These are phyloP conservation scores for Jackrogersella minutella DNA, from an alignment of 495 filamentous ascomycete species.

Conservation along the genomic window DNA sequence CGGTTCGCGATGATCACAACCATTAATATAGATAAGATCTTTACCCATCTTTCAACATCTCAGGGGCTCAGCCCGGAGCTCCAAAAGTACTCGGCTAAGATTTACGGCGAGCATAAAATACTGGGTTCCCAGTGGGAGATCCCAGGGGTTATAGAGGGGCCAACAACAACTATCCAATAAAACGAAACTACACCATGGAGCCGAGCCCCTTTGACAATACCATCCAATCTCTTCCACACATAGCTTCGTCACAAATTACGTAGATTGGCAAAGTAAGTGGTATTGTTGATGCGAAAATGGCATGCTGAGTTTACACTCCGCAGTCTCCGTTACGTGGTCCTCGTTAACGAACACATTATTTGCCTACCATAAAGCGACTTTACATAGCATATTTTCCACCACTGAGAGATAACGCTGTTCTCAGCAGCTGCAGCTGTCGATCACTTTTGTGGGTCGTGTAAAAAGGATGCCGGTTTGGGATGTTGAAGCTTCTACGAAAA, in stretches of 20 bases:
- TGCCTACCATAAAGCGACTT: background rate
- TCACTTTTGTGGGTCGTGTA: background rate
- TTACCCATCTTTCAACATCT: constrained; percentile 5
- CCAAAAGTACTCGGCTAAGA: background rate
- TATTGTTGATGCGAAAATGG: constrained; percentile 6
- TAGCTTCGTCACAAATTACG: constrained; percentile 21
- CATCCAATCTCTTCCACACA: constrained; percentile 14
- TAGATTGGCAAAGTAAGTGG: background rate
- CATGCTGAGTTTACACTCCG: background rate
- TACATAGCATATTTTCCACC: background rate
- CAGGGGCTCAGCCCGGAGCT: constrained; percentile 3
- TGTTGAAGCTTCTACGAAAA: background rate
- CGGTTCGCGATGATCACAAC: constrained; percentile 8
- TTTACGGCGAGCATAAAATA: constrained; percentile 14
- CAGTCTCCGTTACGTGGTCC: constrained; percentile 5
- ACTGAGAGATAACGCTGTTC: background rate
- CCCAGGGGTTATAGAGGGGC: constrained; percentile 3
- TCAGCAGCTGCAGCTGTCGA: background rate
- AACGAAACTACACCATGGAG: constrained; percentile 6
- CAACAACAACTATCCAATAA: constrained; percentile 5
- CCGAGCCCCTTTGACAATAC: background rate
- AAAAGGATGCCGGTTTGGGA: background rate
- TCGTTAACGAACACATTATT: too few relatives aligned
- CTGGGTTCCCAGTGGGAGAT: background rate
- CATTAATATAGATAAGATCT: constrained; percentile 22